Base-by-base conservation (phyloP, 176 grass and related monocot genomes). In the Phoenix dactylifera region DNA sequence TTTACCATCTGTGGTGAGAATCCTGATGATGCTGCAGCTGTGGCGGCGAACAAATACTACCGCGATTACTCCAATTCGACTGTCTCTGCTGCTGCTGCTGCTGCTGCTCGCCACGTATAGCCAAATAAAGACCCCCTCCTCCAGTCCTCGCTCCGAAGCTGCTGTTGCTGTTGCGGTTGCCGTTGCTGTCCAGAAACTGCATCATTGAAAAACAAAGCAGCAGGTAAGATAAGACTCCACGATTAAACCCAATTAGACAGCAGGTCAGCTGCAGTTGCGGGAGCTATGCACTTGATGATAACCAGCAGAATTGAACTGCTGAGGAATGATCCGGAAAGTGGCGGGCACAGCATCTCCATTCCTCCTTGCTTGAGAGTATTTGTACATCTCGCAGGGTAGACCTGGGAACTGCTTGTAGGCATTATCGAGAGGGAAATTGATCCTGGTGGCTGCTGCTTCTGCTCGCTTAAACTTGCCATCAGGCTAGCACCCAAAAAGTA, bases 21-120 rank as follows among this genome's bases (percentile, higher is more conserved):
- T 97, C 92, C 83, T 97, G 92, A 97, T 97, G 92, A 97, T 91
- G 92, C 92, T 97, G 92, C 92, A 67, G 87, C 74, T 60, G 83
- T 72, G 1, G 77, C 56, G n/a, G 81, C 71, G 6, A 59, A 70
- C 35, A 75, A 23, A 62, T 76, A 7, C 69, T 62, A 10, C 68
- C 70, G 15, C 67, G 20, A 18, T 74, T 74, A 20, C 50, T 69
- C 80, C 83, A 89, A 61, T 60, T 78, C 22, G 68, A 63, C 58
- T 65, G 69, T 72, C 78, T 79, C 48, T 66, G 69, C 23, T 75
- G 81, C 1, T 74, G 84, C 22, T 71, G 76, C 3, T 54, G 57
- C 15, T 62, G 55, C 83, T 69, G 76, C 7, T 7, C 72, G 55
- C 77, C 75, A 0, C 74, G 79, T 55, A 79, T 83, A 57, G 79